A percentile compares a stretch with the other conserved stretches of the same genome.
Conservation (phyloP, 257 asterid species). For the Solanum bulbocastanum region DNA sequence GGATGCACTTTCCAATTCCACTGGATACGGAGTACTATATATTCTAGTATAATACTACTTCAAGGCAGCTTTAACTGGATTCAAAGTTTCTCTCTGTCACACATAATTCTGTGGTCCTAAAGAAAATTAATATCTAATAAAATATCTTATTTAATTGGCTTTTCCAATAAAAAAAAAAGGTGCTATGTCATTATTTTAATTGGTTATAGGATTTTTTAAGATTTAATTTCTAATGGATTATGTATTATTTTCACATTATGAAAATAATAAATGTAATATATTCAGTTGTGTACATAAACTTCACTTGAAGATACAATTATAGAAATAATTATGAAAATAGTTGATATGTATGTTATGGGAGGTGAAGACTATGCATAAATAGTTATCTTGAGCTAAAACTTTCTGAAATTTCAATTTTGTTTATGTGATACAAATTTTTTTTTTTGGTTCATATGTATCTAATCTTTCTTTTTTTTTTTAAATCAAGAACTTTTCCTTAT, state of each 20-base stretch:
- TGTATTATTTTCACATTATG: background rate
- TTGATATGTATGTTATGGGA: background rate
- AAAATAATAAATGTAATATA: too few species aligned
- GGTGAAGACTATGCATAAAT: background rate
- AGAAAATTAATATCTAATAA: background rate
- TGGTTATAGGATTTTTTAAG: background rate
- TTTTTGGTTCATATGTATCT: background rate
- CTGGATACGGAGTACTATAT: background rate
- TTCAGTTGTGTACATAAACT: too few species aligned
- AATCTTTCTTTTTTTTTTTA: too few species aligned
- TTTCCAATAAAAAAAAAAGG: background rate
- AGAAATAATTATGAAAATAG: background rate
- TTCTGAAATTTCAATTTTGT: too few species aligned
- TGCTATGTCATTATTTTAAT: background rate
- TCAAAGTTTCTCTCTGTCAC: background rate
- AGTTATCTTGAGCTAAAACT: background rate
- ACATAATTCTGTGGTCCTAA: background rate
- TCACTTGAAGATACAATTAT: too few species aligned
- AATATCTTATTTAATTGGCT: background rate
- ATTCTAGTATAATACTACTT: background rate
- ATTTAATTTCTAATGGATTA: background rate
- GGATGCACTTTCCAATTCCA: background rate
- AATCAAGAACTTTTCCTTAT: too few species aligned
- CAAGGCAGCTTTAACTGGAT: background rate
- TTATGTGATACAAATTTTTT: background rate